Evolutionary conservation across 2,329 filamentous ascomycete species (phyloP).

Genomic region (Aspergillus udagawae): DNA sequence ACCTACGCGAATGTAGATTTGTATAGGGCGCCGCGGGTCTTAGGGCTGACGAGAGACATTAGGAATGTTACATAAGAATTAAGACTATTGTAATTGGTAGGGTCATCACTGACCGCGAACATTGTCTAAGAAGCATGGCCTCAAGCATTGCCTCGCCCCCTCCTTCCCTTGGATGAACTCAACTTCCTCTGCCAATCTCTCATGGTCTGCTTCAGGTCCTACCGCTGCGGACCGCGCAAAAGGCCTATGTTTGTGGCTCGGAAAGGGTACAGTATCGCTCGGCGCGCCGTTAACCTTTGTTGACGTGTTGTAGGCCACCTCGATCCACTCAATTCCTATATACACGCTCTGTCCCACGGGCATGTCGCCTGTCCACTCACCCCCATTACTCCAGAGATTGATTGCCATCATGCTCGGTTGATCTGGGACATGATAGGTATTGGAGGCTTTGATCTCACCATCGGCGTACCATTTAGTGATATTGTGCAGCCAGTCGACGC

Average conservation of each 20-base stretch:
- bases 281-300: slow-evolving; percentile 6
- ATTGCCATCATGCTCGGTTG: slow-evolving; percentile 35
- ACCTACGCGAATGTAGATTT: background rate
- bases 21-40: background rate
- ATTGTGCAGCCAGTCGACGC: slow-evolving; percentile 38
- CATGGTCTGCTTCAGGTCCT: background rate
- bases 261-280: background rate
- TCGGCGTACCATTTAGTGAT: slow-evolving; percentile 38
- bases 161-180: background rate
- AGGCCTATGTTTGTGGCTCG: background rate
- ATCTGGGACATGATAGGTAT: slow-evolving; percentile 34
- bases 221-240: background rate
- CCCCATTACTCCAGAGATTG: slow-evolving; percentile 44
- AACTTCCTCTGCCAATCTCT: background rate
- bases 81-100: background rate
- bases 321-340: slow-evolving; percentile 41
- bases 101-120: slow-evolving; percentile 4
- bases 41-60: background rate
- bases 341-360: slow-evolving; percentile 32
- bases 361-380: slow-evolving; percentile 41
- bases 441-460: slow-evolving; percentile 24
- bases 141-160: background rate
- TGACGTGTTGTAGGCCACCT: slow-evolving; percentile 38
- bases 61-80: background rate
- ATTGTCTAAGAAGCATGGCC: slow-evolving; percentile 7